Percentiles rank a stretch among this genome's conserved stretches.
Evolutionary conservation across 2,329 filamentous ascomycete species (phyloP).

Genomic region (Stromatinia cepivora): DNA sequence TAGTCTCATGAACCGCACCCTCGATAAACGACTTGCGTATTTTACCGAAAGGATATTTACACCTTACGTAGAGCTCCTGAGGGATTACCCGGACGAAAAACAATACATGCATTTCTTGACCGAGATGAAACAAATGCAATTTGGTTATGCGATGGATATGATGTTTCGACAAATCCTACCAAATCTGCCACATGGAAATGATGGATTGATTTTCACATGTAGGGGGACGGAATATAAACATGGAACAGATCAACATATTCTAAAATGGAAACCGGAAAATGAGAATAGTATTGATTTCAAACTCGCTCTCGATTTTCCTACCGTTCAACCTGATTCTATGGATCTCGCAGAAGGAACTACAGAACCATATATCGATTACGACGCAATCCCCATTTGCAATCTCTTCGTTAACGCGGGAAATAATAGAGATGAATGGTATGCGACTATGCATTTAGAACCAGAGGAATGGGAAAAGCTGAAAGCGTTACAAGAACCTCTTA

Average conservation of each 20-base stretch:
- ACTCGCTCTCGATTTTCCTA: constrained; percentile 73
- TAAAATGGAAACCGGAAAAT: constrained; percentile 96
- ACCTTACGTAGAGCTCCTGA: constrained; percentile 65
- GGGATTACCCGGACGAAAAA: constrained; percentile 67
- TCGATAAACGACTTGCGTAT: constrained; percentile 87
- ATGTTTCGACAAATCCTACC: constrained; percentile 90
- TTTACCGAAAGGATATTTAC: constrained; percentile 76
- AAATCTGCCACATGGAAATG: constrained; percentile 85
- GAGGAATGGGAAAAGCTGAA: constrained; percentile 86
- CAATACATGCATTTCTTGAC: constrained; percentile 75
- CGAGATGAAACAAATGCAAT: constrained; percentile 85
- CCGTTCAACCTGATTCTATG: constrained; percentile 64
- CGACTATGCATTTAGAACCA: constrained; percentile 66
- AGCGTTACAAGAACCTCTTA: constrained; percentile 68
- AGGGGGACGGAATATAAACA: constrained; percentile 80
- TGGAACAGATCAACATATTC: constrained; percentile 88
- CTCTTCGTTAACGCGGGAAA: constrained; percentile 70
- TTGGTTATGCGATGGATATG: constrained; percentile 84
- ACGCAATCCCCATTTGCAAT: constrained; percentile 71
- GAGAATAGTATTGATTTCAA: constrained; percentile 96
- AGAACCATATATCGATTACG: constrained; percentile 72
- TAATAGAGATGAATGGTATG: constrained; percentile 56
- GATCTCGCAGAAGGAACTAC: constrained; percentile 67
- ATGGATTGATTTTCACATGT: constrained; percentile 98
- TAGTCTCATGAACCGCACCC: constrained; percentile 72